Conservation (phyloP, 2,329 filamentous ascomycete genomes). For the Sphaerostilbella broomeana region DNA sequence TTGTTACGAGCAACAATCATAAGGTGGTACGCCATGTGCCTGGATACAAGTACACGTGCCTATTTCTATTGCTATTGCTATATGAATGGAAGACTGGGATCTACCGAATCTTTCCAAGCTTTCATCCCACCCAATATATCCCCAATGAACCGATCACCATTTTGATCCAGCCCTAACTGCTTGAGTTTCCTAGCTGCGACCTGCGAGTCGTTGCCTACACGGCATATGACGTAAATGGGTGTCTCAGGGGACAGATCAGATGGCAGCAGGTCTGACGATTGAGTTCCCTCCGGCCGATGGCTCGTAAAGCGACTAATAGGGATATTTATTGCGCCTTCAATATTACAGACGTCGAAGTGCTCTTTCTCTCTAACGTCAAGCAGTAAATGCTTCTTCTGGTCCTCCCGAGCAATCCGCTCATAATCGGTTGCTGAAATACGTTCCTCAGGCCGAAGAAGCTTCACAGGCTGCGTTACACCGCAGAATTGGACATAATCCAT, state of each 20-base stretch:
- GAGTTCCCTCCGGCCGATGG: conserved; percentile 28
- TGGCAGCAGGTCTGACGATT: conserved; percentile 32
- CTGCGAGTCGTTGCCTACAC: conserved; percentile 74
- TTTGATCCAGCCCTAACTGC: conserved; percentile 48
- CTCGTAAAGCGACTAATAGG: conserved; percentile 52
- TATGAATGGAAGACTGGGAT: conserved; percentile 49
- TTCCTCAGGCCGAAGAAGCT: conserved; percentile 54
- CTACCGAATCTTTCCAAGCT: conserved; percentile 66
- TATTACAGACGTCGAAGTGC: conserved; percentile 72
- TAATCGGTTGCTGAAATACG: conserved; percentile 63
- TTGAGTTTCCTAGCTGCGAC: conserved; percentile 59
- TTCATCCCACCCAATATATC: conserved; percentile 67
- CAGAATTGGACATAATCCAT: conserved; percentile 86
- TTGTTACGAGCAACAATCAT: too few species aligned
- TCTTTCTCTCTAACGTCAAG: conserved; percentile 81
- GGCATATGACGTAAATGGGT: conserved; percentile 66
- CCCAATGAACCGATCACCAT: conserved; percentile 52
- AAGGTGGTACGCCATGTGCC: too few species aligned
- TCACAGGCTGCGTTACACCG: conserved; percentile 51
- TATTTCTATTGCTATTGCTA: conserved; percentile 21
- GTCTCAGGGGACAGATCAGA: conserved; percentile 32
- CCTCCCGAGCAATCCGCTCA: conserved; percentile 23
- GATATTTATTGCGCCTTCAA: conserved; percentile 70
- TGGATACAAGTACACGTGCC: too few species aligned
- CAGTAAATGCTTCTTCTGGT: conserved; percentile 47